Conservation (phyloP, 441 rosid genomes). For the Brassica hybrid region DNA sequence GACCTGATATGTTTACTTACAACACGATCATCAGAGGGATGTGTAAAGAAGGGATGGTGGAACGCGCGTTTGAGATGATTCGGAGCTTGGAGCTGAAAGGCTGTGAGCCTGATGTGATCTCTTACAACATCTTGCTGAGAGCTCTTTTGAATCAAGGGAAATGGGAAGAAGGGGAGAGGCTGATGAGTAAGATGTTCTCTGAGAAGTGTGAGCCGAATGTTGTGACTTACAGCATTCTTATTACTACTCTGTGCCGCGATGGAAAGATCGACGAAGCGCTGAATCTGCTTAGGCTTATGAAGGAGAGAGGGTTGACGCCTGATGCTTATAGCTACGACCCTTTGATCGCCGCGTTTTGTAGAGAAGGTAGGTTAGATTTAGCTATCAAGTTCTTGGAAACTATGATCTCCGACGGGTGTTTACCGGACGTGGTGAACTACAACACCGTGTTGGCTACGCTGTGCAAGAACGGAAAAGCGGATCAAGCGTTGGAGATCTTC, state of each 20-base stretch:
- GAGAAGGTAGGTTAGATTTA: conserved; percentile 70
- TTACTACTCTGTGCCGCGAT: conserved; percentile 66
- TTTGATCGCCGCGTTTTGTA: conserved; percentile 73
- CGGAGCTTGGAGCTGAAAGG: conserved; percentile 55
- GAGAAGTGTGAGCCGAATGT: conserved; percentile 66
- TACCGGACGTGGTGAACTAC: conserved; percentile 80
- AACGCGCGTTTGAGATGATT: conserved; percentile 60
- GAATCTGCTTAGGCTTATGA: conserved; percentile 60
- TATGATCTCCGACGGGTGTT: conserved; percentile 81
- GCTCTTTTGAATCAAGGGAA: conserved; percentile 65
- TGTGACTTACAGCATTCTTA: conserved; percentile 78
- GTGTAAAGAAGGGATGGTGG: conserved; percentile 70
- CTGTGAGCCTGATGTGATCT: conserved; percentile 67
- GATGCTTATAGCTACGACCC: conserved; percentile 88
- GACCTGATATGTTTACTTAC: conserved; percentile 68
- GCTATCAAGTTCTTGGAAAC: conserved; percentile 71
- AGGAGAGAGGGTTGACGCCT: conserved; percentile 65
- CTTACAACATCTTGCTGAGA: conserved; percentile 66
- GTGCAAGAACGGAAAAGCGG: conserved; percentile 69
- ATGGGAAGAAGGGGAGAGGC: conserved; percentile 74
- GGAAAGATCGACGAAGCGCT: conserved; percentile 68
- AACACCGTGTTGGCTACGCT: conserved; percentile 68
- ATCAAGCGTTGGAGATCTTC: conserved; percentile 76
- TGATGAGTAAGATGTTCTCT: conserved; percentile 63
- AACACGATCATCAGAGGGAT: conserved; percentile 77